phyloP scores from a whole-genome alignment of 192 early-diverging fungal genomes.

The Rhizophlyctis rosea region DNA sequence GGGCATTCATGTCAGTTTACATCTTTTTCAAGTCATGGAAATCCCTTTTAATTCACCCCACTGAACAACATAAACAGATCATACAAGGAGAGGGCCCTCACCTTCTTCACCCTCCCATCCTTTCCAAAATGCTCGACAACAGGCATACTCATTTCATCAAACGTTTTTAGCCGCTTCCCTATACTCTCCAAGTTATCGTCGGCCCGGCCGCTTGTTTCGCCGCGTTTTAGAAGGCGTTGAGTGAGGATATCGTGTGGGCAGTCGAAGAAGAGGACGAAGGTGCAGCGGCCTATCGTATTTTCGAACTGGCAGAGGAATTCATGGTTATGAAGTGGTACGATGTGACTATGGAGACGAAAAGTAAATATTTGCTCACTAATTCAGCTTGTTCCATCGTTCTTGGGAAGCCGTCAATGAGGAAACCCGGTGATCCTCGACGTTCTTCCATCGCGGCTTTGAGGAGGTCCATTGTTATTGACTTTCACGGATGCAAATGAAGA shows the following conservation, averaged over 20 bases:
- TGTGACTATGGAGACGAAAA: too few species aligned
- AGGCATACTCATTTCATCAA: conserved; percentile 37
- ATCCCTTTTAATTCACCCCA: background rate
- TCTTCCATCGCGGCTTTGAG: conserved; percentile 26
- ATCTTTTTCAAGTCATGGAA: background rate
- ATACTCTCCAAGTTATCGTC: conserved; percentile 61
- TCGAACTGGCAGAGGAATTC: conserved; percentile 30
- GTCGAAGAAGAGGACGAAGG: conserved; percentile 53
- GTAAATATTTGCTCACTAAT: conserved; percentile 17
- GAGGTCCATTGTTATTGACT: conserved; percentile 31
- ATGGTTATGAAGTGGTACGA: too few species aligned
- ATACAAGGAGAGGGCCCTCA: background rate
- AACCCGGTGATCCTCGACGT: conserved; percentile 28
- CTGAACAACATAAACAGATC: background rate
- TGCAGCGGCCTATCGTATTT: conserved; percentile 38
- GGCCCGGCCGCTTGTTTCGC: conserved; percentile 55
- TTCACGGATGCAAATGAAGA: background rate
- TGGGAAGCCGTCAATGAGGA: conserved; percentile 66
- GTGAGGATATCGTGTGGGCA: conserved; percentile 42
- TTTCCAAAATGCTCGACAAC: conserved; percentile 39
- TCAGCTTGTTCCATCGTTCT: conserved; percentile 58
- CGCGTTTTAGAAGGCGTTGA: conserved; percentile 52
- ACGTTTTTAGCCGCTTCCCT: conserved; percentile 47
- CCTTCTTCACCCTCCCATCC: conserved; percentile 21
- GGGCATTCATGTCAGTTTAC: background rate